Conservation (phyloP, 306 rosid genomes). For the Vigna trinervia region DNA sequence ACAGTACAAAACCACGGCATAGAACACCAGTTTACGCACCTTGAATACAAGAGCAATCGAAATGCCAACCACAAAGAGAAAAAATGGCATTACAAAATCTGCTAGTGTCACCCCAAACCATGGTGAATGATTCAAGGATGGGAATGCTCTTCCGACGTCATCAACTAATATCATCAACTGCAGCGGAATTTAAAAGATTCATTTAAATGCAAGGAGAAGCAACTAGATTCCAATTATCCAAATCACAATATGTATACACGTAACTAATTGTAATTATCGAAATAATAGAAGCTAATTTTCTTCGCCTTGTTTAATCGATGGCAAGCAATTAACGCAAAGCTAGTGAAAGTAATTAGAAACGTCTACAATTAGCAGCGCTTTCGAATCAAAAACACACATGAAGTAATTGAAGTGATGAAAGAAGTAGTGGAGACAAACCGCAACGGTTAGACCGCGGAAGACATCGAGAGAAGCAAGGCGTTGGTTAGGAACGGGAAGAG, state of each 20-base stretch:
- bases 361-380: no score
- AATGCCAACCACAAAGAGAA: conserved; percentile 76
- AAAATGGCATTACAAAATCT: conserved; percentile 85
- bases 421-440: conserved; percentile 51
- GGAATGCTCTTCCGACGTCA: conserved; percentile 75
- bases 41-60: conserved; percentile 73
- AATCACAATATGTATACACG: conserved; percentile 2
- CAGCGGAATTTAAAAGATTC: neutral
- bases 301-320: neutral
- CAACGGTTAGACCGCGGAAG: conserved; percentile 81
- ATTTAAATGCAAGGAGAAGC: neutral
- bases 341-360: neutral
- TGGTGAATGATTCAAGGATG: conserved; percentile 82
- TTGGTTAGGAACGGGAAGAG: conserved; percentile 53
- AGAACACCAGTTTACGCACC: conserved; percentile 45
- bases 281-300: neutral
- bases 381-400: neutral
- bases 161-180: conserved; percentile 87
- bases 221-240: neutral
- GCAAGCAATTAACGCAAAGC: neutral
- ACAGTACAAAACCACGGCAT: conserved; percentile 12
- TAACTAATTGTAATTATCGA: neutral
- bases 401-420: neutral
- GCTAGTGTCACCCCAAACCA: conserved; percentile 87
- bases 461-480: conserved; percentile 84